Conservation (phyloP, 1,139 yeast species). For the Candida freyschussii region DNA sequence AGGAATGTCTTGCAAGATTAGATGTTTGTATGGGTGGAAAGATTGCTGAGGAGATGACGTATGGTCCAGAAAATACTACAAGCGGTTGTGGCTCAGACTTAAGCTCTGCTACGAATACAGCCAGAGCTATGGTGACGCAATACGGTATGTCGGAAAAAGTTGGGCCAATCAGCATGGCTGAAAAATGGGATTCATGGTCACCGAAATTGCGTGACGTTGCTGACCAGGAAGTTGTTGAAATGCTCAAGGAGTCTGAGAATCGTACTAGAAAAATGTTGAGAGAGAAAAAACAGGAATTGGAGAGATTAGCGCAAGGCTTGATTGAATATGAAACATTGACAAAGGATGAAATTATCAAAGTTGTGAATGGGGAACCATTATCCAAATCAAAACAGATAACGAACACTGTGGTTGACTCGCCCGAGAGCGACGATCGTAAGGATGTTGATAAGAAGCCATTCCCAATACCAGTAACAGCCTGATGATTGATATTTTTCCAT, state of each 20-base stretch:
- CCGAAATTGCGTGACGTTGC: constrained; percentile 83
- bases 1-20: constrained; percentile 83
- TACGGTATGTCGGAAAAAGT: constrained; percentile 94
- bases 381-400: constrained; percentile 63
- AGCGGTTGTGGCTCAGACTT: constrained; percentile 93
- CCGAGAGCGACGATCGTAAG: constrained; percentile 33
- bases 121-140: constrained; percentile 94
- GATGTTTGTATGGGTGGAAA: constrained; percentile 99
- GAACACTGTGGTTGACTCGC: constrained; percentile 70
- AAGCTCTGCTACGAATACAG: constrained; percentile 84
- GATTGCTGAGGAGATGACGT: constrained; percentile 89
- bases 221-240: constrained; percentile 81
- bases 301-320: constrained; percentile 86
- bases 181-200: constrained; percentile 94
- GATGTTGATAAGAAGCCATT: constrained; percentile 24
- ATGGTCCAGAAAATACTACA: constrained; percentile 90
- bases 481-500: too few relatives aligned
- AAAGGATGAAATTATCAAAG: constrained; percentile 82
- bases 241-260: constrained; percentile 69
- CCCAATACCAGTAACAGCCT: constrained; percentile 26
- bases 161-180: constrained; percentile 86
- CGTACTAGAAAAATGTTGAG: constrained; percentile 69
- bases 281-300: constrained; percentile 65
- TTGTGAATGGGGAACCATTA: constrained; percentile 73
- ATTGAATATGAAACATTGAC: constrained; percentile 93